These are phyloP conservation scores for Apiospora rasikravindrae DNA, from an alignment of 2,329 filamentous ascomycete species.

Conservation along the genomic window DNA sequence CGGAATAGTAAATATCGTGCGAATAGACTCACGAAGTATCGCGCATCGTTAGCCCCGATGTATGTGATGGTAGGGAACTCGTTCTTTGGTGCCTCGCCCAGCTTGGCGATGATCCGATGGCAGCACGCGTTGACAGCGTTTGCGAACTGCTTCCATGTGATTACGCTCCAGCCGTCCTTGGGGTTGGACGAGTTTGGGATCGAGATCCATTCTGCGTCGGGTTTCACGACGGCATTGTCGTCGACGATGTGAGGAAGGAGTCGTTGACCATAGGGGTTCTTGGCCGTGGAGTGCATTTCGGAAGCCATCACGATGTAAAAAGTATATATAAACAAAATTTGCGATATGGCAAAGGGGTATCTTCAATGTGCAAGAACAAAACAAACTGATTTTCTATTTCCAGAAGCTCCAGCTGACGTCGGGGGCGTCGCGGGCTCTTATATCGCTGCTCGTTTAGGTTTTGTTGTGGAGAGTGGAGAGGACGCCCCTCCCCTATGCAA, in stretches of 20 bases:
- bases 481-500: background rate
- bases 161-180: conserved; percentile 45
- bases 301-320: background rate
- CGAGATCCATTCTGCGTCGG: conserved; percentile 41
- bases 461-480: background rate
- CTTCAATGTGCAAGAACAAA: background rate
- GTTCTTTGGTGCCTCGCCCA: conserved; percentile 32
- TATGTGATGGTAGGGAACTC: conserved; percentile 49
- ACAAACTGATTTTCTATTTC: background rate
- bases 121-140: conserved; percentile 48
- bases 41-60: conserved; percentile 46
- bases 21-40: conserved; percentile 28
- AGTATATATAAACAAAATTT: background rate
- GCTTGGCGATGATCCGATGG: conserved; percentile 37
- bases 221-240: conserved; percentile 41
- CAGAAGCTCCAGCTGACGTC: background rate
- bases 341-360: background rate
- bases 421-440: background rate
- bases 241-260: conserved; percentile 47
- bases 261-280: conserved; percentile 29
- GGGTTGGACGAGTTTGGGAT: conserved; percentile 42
- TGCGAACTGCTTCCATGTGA: conserved; percentile 45
- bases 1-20: no score
- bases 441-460: background rate
- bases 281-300: background rate